These are phyloP conservation scores for Thielaviopsis ethacetica DNA, from an alignment of 2,329 filamentous ascomycete species.

Conservation along the genomic window DNA sequence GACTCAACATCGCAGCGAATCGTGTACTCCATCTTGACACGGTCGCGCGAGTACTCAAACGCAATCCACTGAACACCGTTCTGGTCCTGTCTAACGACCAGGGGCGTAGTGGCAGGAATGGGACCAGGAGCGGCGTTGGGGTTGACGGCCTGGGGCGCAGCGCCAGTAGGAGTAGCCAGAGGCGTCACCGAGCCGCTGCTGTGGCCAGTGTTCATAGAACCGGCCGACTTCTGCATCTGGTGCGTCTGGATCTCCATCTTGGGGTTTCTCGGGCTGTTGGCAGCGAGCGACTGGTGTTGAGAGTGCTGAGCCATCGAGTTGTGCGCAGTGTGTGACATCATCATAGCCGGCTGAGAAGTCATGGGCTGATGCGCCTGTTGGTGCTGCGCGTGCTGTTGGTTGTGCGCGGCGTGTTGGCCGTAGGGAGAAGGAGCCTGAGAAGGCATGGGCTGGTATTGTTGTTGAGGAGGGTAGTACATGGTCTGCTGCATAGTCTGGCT, in stretches of 20 bases:
- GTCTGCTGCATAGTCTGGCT: conserved; percentile 64
- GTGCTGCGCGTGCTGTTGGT: conserved; percentile 37
- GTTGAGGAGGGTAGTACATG: conserved; percentile 56
- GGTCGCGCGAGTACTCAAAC: conserved; percentile 91
- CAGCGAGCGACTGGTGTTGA: conserved; percentile 38
- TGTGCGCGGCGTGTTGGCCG: conserved; percentile 37
- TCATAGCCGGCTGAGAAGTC: conserved; percentile 48
- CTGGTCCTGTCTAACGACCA: conserved; percentile 85
- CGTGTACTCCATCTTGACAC: conserved; percentile 99
- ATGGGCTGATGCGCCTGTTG: conserved; percentile 40
- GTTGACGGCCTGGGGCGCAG: conserved; percentile 44
- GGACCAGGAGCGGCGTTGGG: conserved; percentile 87
- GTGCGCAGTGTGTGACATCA: conserved; percentile 46
- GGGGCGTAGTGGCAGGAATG: conserved; percentile 87
- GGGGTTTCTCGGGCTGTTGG: conserved; percentile 39
- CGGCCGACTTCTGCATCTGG: conserved; percentile 36
- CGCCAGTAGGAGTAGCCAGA: conserved; percentile 29
- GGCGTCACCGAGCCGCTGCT: conserved; percentile 17
- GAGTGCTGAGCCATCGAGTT: conserved; percentile 43
- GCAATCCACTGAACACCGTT: conserved; percentile 98
- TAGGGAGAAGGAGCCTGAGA: conserved; percentile 46
- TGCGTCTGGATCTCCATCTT: conserved; percentile 48
- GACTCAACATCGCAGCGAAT: conserved; percentile 97
- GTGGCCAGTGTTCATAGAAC: conserved; percentile 23
- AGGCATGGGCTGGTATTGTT: conserved; percentile 51